These are phyloP conservation scores for Gossypium sturtianum DNA, from an alignment of 345 rosid genomes.

Conservation along the genomic window DNA sequence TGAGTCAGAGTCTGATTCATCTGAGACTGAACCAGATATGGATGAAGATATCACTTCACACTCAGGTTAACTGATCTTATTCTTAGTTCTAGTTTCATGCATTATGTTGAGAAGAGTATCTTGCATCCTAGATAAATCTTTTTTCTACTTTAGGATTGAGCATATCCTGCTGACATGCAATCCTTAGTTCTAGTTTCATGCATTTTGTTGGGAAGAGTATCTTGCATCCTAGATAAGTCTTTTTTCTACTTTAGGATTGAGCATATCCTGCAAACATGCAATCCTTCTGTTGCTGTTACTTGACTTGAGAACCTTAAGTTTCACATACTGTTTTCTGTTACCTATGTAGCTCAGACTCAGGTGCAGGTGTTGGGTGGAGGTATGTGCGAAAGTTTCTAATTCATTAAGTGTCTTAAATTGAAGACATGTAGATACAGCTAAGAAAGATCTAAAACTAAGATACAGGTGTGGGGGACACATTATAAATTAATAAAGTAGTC, in stretches of 20 bases:
- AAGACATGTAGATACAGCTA: too few species aligned
- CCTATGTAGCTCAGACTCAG: neutral
- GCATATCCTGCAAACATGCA: neutral
- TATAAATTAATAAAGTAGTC: too few species aligned
- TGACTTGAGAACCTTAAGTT: neutral
- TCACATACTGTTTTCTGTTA: neutral
- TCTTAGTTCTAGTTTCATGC: neutral
- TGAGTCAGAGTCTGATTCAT: slow-evolving; percentile 59
- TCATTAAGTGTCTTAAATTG: neutral
- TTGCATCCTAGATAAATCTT: neutral
- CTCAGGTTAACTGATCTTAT: slow-evolving; percentile 48
- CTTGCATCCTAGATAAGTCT: neutral
- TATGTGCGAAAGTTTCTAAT: neutral
- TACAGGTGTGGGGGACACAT: neutral
- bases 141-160: neutral
- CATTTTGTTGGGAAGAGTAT: slow-evolving; percentile 4
- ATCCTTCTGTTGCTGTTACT: neutral
- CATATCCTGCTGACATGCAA: too few species aligned
- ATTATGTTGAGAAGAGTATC: slow-evolving; percentile 4
- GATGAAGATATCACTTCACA: slow-evolving; percentile 55
- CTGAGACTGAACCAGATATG: slow-evolving; percentile 79
- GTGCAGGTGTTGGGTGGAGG: neutral
- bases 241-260: neutral
- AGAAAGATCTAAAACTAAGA: too few species aligned
- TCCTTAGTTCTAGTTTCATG: neutral